phyloP scores from a whole-genome alignment of 2,329 filamentous ascomycete genomes.

The Aureobasidium mangrovei region DNA sequence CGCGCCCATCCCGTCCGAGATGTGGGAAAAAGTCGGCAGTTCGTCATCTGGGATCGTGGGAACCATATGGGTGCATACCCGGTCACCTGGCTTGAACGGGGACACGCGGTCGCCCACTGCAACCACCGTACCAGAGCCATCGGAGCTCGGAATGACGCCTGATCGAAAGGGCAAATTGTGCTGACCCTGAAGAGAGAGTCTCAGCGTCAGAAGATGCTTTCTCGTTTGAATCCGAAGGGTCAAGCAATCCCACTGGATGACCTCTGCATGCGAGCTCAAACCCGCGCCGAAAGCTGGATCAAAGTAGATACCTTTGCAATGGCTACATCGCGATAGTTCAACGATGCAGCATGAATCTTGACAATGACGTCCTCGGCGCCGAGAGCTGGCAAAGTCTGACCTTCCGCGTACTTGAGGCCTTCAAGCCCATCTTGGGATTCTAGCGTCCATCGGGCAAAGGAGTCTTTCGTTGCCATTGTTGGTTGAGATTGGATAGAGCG shows the following conservation, averaged over 20 bases:
- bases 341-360: conserved; percentile 30
- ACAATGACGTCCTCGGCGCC: conserved; percentile 16
- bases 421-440: no score
- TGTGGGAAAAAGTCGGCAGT: not conserved
- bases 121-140: not conserved
- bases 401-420: no score
- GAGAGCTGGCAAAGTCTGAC: no score
- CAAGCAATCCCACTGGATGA: no score
- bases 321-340: conserved; percentile 37
- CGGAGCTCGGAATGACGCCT: not conserved
- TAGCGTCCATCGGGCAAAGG: no score
- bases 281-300: no score
- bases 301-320: conserved; percentile 28
- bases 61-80: not conserved
- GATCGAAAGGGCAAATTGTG: not conserved
- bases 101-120: no score
- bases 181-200: conserved; percentile 1
- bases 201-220: conserved; percentile 1
- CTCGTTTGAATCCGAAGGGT: no score
- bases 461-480: no score
- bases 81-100: not conserved
- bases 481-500: no score
- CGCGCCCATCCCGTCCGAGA: not conserved
- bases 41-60: not conserved
- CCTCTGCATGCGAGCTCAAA: no score